Evolutionary conservation across 2,329 filamentous ascomycete genomes (phyloP), one percentile per base, ranked within the genome.

Genomic region (Fusarium sp.): DNA sequence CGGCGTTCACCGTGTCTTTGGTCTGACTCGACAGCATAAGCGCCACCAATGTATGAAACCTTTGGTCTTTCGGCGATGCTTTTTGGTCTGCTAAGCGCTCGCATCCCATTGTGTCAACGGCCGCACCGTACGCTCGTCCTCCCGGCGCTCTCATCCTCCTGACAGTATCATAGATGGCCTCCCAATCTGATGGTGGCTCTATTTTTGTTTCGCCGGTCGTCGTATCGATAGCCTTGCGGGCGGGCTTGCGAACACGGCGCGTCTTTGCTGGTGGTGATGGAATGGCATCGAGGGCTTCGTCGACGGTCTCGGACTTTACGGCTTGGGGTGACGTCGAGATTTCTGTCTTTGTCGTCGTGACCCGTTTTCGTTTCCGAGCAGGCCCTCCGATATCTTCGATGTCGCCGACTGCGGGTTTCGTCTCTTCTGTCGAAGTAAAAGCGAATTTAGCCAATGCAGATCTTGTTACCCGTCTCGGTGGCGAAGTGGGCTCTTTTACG

Each of bases 61-160:
- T 87, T 76, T 89, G 89, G 75, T 88, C 86, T 60, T 80, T 83
- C 28, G 83, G 77, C 59, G 80, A 83, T 12, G 85, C 84, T 2
- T 73, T 78, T 16, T 80, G 77, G 47, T 85, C 81, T 4, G 92
- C 92, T 11, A 96, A 84, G 9, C 88, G 87, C 79, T 94, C 94
- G 80, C 96, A 99, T 12, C 96, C 96, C 94, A 98, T 97, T 0
- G 95, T 98, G 78, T 99, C 96, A 12, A 99, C 96, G 1, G 95
- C 92, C 1, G 96, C 96, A 86, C 91, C 80, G 82, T 86, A 77
- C 77, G 91, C 81, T 80, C 80, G 75, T 8, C 85, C 85, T 4
- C 84, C 85, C 0, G 80, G 77, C 6, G 80, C 78, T 3, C 89
- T 90, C 94, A 98, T 97, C 74, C 88, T 86, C 74, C 91, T 90